Conservation (phyloP, 2,329 filamentous ascomycete species). For the Penicillium sp. region DNA sequence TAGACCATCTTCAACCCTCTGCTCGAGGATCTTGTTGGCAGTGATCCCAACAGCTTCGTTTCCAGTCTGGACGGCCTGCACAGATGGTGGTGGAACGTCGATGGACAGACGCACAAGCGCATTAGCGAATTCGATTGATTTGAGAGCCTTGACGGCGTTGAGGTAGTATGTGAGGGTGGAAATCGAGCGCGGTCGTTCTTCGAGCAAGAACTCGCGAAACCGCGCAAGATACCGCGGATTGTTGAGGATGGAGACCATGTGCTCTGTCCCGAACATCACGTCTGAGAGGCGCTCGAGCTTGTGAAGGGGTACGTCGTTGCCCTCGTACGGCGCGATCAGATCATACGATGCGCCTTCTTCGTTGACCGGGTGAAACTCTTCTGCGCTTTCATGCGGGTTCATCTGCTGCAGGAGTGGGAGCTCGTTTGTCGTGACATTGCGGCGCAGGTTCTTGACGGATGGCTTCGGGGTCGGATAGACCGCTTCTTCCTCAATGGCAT, state of each 20-base stretch:
- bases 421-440: slow-evolving; percentile 26
- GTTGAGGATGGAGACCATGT: slow-evolving; percentile 63
- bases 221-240: slow-evolving; percentile 61
- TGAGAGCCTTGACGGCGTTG: slow-evolving; percentile 66
- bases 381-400: slow-evolving; percentile 26
- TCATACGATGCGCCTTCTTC: slow-evolving; percentile 37
- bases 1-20: slow-evolving; percentile 64
- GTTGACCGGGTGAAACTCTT: slow-evolving; percentile 30
- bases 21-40: slow-evolving; percentile 57
- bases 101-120: slow-evolving; percentile 60
- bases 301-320: slow-evolving; percentile 34
- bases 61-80: slow-evolving; percentile 59
- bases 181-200: slow-evolving; percentile 59
- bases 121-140: slow-evolving; percentile 69
- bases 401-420: slow-evolving; percentile 29
- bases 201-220: slow-evolving; percentile 66
- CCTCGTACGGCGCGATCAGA: slow-evolving; percentile 34
- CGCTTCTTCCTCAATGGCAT: slow-evolving; percentile 17
- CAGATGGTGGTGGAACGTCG: slow-evolving; percentile 50
- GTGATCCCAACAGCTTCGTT: slow-evolving; percentile 52
- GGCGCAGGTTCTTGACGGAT: slow-evolving; percentile 29
- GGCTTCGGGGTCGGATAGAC: slow-evolving; percentile 18
- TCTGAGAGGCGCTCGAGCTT: slow-evolving; percentile 64
- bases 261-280: slow-evolving; percentile 63
- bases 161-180: slow-evolving; percentile 69